A percentile compares a stretch with the other conserved stretches of the same genome.
These are phyloP conservation scores for Fragaria ananassa DNA, from an alignment of 306 rosid genomes.

Conservation along the genomic window DNA sequence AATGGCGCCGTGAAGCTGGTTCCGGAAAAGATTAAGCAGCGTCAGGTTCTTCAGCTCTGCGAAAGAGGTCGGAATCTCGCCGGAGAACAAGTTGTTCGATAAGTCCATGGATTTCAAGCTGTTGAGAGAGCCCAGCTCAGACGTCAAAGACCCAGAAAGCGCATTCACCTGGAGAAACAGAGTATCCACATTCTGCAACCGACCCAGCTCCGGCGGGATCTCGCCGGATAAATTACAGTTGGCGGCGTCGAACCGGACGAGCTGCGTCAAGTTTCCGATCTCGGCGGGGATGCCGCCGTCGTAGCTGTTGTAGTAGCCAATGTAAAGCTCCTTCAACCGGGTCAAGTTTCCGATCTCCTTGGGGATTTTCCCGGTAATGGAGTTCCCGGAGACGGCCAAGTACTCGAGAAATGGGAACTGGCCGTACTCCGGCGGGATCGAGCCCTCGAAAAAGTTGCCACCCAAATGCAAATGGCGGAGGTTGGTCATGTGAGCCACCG, in stretches of 20 bases:
- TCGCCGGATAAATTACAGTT: conserved; percentile 74
- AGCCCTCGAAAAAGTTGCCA: conserved; percentile 70
- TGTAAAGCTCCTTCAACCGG: conserved; percentile 66
- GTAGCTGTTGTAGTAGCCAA: conserved; percentile 74
- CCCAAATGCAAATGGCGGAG: conserved; percentile 89
- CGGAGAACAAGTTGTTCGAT: conserved; percentile 66
- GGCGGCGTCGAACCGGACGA: conserved; percentile 82
- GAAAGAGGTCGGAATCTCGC: conserved; percentile 76
- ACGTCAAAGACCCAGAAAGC: conserved; percentile 64
- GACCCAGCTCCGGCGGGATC: conserved; percentile 70
- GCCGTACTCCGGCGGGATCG: conserved; percentile 78
- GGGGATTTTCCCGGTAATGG: conserved; percentile 61
- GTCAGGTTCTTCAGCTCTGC: conserved; percentile 63
- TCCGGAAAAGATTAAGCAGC: conserved; percentile 72
- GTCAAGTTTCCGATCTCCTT: conserved; percentile 73
- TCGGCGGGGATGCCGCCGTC: conserved; percentile 69
- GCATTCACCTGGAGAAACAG: conserved; percentile 91
- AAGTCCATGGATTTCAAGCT: conserved; percentile 86
- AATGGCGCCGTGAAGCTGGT: conserved; percentile 86
- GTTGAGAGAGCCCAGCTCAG: conserved; percentile 65
- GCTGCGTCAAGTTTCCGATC: conserved; percentile 65
- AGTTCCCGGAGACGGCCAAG: conserved; percentile 85
- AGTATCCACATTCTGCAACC: conserved; percentile 70
- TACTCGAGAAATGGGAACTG: conserved; percentile 54
- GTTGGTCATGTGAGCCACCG: conserved; percentile 42